phyloP scores from a whole-genome alignment of 2,329 filamentous ascomycete genomes.

The Thermothelomyces thermophilus region DNA sequence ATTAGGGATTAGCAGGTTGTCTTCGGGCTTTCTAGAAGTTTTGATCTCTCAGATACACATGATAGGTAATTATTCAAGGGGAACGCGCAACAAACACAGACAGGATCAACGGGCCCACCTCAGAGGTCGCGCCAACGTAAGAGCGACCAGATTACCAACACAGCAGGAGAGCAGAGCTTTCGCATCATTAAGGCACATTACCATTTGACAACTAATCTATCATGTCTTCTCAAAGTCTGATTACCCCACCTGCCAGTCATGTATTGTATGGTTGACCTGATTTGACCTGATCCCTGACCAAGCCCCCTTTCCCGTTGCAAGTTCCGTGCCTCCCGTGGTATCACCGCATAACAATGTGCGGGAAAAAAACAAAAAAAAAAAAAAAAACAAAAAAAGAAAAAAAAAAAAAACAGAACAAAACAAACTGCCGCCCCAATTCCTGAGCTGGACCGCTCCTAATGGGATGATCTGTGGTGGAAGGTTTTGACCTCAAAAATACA shows the following conservation, averaged over 20 bases:
- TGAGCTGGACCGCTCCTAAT: too few relatives aligned
- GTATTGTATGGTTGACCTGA: slow-evolving; percentile 4
- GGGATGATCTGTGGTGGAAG: slow-evolving; percentile 1
- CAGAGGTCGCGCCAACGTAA: too few relatives aligned
- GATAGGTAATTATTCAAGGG: too few relatives aligned
- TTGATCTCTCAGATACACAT: too few relatives aligned
- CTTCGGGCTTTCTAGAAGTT: too few relatives aligned
- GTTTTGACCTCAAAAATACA: too few relatives aligned
- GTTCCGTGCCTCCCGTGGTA: slow-evolving; percentile 1
- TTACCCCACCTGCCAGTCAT: background rate
- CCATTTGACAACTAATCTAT: background rate
- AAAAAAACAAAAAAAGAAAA: background rate
- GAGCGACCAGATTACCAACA: too few relatives aligned
- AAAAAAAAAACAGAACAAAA: background rate
- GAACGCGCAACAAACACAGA: too few relatives aligned
- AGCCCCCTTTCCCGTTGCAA: background rate
- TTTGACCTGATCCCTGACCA: too few relatives aligned
- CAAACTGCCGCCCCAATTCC: too few relatives aligned
- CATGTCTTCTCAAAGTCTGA: background rate
- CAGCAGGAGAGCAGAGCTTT: background rate
- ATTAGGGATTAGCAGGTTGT: too few relatives aligned
- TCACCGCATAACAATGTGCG: background rate
- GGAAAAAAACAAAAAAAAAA: background rate
- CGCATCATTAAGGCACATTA: background rate
- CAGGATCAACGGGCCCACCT: too few relatives aligned